Evolutionary conservation across 441 rosid genomes (phyloP).

Genomic region (Eutrema salsugineum): DNA sequence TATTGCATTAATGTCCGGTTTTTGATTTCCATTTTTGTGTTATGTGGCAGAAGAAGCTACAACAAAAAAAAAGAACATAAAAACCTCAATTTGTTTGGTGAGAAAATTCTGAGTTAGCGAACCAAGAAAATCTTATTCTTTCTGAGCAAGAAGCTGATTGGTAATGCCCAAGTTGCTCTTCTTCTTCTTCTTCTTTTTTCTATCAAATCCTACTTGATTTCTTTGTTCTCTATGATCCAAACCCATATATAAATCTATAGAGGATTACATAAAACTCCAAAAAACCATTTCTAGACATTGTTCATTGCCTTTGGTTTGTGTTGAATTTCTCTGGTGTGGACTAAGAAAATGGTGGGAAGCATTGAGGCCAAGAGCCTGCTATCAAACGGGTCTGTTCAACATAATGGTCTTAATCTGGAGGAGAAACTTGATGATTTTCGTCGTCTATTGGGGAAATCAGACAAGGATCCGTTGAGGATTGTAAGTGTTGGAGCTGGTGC

Average conservation of each 20-base stretch:
- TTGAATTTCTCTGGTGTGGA: neutral
- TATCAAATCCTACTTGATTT: neutral
- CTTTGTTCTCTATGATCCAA: neutral
- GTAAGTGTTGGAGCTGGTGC: slow-evolving; percentile 98
- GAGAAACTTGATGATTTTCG: slow-evolving; percentile 83
- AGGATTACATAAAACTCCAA: neutral
- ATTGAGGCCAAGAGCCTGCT: slow-evolving; percentile 34
- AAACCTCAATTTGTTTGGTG: slow-evolving; percentile 20
- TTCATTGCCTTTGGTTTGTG: slow-evolving; percentile 6
- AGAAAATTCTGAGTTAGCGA: slow-evolving; percentile 13
- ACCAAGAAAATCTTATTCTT: slow-evolving; percentile 18
- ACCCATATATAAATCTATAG: neutral
- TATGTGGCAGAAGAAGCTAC: slow-evolving; percentile 11
- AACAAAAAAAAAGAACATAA: neutral
- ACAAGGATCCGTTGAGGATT: slow-evolving; percentile 80
- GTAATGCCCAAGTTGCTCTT: slow-evolving; percentile 17
- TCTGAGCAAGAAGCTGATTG: slow-evolving; percentile 12
- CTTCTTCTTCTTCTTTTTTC: neutral
- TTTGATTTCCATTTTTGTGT: slow-evolving; percentile 2
- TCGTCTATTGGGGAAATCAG: slow-evolving; percentile 58
- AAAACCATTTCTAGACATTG: neutral
- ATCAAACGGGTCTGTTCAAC: slow-evolving; percentile 48
- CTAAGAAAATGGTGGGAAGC: slow-evolving; percentile 66
- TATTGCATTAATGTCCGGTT: slow-evolving; percentile 8
- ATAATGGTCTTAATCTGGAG: slow-evolving; percentile 41